Conservation (phyloP, 345 rosid genomes). For the Clausena lansium region DNA sequence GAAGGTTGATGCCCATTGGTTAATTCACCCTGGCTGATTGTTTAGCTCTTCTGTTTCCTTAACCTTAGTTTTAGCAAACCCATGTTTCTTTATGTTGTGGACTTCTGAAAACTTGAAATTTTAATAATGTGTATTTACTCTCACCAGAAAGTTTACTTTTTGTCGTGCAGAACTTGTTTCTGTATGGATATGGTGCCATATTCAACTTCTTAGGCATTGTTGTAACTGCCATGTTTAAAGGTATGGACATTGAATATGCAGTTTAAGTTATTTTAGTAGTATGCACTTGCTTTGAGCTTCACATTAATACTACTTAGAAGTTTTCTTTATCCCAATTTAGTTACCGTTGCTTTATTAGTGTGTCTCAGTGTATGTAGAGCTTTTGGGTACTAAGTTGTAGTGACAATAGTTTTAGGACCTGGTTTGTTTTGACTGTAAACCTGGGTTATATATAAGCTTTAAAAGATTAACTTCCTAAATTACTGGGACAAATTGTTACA, state of each 20-base stretch:
- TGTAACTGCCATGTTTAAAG: conserved; percentile 40
- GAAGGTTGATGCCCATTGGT: not conserved
- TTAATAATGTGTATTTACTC: not conserved
- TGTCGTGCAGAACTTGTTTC: conserved; percentile 44
- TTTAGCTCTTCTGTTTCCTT: not conserved
- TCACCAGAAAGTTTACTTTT: conserved; percentile 2
- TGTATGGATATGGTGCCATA: conserved; percentile 59
- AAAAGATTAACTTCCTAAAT: not conserved
- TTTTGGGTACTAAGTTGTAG: not conserved
- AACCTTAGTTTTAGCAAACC: too few relatives aligned
- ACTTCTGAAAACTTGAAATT: too few relatives aligned
- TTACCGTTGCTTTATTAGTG: not conserved
- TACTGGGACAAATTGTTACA: not conserved
- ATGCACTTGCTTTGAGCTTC: conserved; percentile 1
- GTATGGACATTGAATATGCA: conserved; percentile 18
- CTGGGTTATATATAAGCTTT: not conserved
- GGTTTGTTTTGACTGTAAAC: not conserved
- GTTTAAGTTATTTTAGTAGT: not conserved
- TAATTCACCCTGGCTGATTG: not conserved
- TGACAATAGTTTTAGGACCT: not conserved
- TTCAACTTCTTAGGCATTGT: conserved; percentile 55
- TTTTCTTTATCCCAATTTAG: not conserved
- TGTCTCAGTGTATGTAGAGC: not conserved
- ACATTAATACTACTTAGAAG: not conserved
- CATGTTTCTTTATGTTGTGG: not conserved